A percentile compares a stretch with the other conserved stretches of the same genome.
These are phyloP conservation scores for Scedosporium dehoogii DNA, from an alignment of 2,329 filamentous ascomycete species.

Conservation along the genomic window DNA sequence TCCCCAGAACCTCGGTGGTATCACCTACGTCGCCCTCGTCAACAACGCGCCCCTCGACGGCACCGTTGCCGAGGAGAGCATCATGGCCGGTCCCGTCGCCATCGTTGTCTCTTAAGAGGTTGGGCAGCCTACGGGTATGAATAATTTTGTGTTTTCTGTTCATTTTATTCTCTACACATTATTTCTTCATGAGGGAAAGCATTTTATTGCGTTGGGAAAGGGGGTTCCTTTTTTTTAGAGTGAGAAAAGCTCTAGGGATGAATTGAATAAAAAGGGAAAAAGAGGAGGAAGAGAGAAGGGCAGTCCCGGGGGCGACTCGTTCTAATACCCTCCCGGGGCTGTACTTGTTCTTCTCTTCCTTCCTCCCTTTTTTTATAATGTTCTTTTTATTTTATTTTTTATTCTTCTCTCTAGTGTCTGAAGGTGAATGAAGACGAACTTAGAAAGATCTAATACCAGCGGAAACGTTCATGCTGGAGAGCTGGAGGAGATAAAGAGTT, in stretches of 20 bases:
- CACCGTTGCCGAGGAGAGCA: constrained; percentile 49
- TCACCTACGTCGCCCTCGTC: constrained; percentile 59
- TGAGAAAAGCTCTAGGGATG: background rate
- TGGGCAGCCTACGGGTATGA: background rate
- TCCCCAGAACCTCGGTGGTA: constrained; percentile 51
- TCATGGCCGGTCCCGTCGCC: constrained; percentile 55
- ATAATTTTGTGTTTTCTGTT: background rate
- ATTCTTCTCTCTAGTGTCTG: background rate
- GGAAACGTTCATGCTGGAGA: too few species aligned
- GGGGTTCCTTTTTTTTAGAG: background rate
- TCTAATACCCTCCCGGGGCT: background rate
- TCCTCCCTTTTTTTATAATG: background rate
- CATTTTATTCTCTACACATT: background rate
- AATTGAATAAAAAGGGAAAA: background rate
- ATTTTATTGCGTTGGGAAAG: background rate
- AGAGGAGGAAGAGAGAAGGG: background rate
- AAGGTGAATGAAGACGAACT: background rate
- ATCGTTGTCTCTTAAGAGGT: constrained; percentile 37
- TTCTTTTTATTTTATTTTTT: background rate
- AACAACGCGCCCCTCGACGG: constrained; percentile 39
- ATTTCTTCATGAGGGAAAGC: background rate
- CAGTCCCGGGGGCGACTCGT: background rate
- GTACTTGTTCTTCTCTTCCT: background rate
- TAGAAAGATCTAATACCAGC: too few species aligned
- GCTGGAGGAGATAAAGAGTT: background rate